phyloP scores from a whole-genome alignment of 169 alveolate species.

The Eimeria acervulina region DNA sequence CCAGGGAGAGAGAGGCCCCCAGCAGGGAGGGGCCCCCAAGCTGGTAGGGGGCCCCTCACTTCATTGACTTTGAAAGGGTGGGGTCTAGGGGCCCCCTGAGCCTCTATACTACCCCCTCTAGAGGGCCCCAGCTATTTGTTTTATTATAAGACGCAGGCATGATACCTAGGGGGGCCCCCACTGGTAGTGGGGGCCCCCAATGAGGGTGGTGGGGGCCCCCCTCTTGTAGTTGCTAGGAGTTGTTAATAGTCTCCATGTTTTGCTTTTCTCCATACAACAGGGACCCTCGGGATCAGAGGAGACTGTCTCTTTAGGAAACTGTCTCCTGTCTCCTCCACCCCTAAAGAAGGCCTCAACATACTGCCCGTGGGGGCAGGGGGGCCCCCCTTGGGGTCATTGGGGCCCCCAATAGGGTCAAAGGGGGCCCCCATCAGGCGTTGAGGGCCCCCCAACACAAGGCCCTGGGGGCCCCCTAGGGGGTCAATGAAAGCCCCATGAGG shows the following conservation, averaged over 20 bases:
- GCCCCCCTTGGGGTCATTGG: neutral
- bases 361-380: neutral
- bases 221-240: neutral
- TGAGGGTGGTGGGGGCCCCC: neutral
- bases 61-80: too few species aligned
- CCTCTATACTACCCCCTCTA: too few species aligned
- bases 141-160: too few species aligned
- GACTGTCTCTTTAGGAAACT: neutral
- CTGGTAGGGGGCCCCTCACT: too few species aligned
- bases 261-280: conserved; percentile 54
- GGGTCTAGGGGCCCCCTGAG: too few species aligned
- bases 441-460: neutral
- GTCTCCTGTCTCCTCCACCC: neutral
- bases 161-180: too few species aligned
- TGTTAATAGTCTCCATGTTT: conserved; percentile 66
- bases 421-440: neutral
- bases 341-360: too few species aligned
- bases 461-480: conserved; percentile 1
- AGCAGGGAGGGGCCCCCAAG: too few species aligned
- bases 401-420: neutral
- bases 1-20: neutral
- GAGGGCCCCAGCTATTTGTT: neutral
- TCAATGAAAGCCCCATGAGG: neutral
- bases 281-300: neutral
- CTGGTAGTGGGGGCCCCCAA: neutral